phyloP scores from a whole-genome alignment of 176 grass and related monocot species.

The Phoenix dactylifera region DNA sequence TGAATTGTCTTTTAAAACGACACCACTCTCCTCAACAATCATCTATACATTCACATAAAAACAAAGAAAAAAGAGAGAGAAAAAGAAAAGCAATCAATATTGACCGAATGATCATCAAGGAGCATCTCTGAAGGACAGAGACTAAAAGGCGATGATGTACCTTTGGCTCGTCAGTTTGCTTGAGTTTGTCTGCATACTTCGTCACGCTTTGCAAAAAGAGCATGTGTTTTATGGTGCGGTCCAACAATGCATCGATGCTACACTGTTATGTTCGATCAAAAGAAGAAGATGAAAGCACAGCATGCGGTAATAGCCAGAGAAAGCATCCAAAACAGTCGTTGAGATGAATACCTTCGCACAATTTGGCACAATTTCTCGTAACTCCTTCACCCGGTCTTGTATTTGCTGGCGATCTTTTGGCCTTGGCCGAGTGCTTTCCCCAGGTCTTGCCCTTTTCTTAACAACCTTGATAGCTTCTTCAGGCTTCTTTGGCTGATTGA shows the following conservation, averaged over 20 bases:
- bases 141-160: slow-evolving; percentile 13
- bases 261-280: slow-evolving; percentile 52
- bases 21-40: slow-evolving; percentile 73
- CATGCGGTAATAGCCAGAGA: background rate
- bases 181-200: slow-evolving; percentile 95
- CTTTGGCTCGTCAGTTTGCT: slow-evolving; percentile 80
- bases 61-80: background rate
- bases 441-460: slow-evolving; percentile 84
- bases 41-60: slow-evolving; percentile 38
- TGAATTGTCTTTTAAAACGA: slow-evolving; percentile 88
- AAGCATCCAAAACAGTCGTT: background rate
- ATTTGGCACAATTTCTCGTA: slow-evolving; percentile 95
- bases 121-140: background rate
- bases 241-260: slow-evolving; percentile 99
- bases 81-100: background rate
- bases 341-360: slow-evolving; percentile 62
- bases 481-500: slow-evolving; percentile 40
- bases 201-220: slow-evolving; percentile 97
- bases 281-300: slow-evolving; percentile 11
- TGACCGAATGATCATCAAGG: too few relatives aligned
- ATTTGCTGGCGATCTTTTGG: slow-evolving; percentile 98
- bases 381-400: slow-evolving; percentile 88
- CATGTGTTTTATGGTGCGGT: slow-evolving; percentile 98
- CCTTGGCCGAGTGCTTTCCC: slow-evolving; percentile 78
- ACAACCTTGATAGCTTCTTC: slow-evolving; percentile 51